Base-by-base conservation (phyloP, 805 yeast species). In the Clavispora vitiphila region DNA sequence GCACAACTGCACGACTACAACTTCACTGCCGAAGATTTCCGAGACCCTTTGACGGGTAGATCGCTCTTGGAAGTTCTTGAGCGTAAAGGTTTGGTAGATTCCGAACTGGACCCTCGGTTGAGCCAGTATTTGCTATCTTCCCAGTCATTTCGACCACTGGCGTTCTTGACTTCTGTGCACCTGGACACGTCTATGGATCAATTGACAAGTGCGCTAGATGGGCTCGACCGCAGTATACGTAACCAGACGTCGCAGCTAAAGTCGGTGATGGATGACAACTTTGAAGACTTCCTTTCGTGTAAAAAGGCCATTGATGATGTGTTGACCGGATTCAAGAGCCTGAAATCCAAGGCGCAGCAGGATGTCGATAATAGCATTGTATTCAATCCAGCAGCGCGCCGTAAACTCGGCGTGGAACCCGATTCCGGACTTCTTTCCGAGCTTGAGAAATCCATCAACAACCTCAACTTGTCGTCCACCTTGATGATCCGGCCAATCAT, bases 401-500 rank as follows among this genome's bases (percentile, higher is more conserved):
- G 53, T 31, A 42, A 44, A 32, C 39, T 23, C 34, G 21, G 42
- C 29, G 9, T 50, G 42, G 30, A 45, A 24, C 32, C 47, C 38
- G 38, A 57, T 34, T 62, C 58, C 11, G 46, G 66, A 1, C 52
- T 69, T 24, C 53, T 54, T 21, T 50, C 64, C 4, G 71, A 62
- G 39, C 54, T 69, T 27, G 75, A 69, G 48, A 67, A 61, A 36
- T 55, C 69, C 3, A 55, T 69, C 29, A 66, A 67, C 42, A 65
- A 66, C 46, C 51, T 69, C 36, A 68, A 66, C 39, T 48, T 64
- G 25, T 56, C 68, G 1, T 60, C 72, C 0, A 51, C 68, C 7
- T 50, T 67, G 34, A 61, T 67, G 60, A 67, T 69, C 23, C 53
- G 72, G 35, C 75, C 75, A 5, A 64, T 69, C 11, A 53, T 60